Conservation (phyloP, 352 stramenopile species). For the Lagenidium sp. region DNA sequence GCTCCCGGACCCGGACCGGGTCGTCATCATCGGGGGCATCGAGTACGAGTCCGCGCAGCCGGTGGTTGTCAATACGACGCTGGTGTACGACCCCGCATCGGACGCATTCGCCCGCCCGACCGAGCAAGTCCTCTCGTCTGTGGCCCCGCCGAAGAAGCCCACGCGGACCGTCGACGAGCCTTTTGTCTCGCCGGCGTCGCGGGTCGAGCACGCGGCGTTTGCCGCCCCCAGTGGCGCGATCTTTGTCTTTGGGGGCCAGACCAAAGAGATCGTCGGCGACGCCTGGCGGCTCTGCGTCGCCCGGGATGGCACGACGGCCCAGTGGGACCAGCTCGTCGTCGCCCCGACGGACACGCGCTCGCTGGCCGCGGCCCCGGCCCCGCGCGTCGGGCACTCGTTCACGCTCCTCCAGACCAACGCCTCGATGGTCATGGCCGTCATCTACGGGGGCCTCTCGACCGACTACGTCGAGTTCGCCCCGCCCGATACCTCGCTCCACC, state of each 20-base stretch:
- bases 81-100: slow-evolving; percentile 35
- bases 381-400: slow-evolving; percentile 53
- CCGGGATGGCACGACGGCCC: slow-evolving; percentile 17
- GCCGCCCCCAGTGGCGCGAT: slow-evolving; percentile 16
- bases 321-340: slow-evolving; percentile 48
- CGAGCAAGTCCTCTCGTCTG: slow-evolving; percentile 43
- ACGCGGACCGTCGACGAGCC: slow-evolving; percentile 24
- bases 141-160: neutral
- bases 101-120: slow-evolving; percentile 30
- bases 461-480: slow-evolving; percentile 27
- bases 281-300: slow-evolving; percentile 44
- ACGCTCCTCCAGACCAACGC: slow-evolving; percentile 45
- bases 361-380: slow-evolving; percentile 13
- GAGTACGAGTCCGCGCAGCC: slow-evolving; percentile 65
- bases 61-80: slow-evolving; percentile 35
- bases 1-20: slow-evolving; percentile 13
- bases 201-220: slow-evolving; percentile 45
- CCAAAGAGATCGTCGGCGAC: slow-evolving; percentile 47
- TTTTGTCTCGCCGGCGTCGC: slow-evolving; percentile 50
- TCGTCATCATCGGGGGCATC: slow-evolving; percentile 56
- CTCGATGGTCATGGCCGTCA: slow-evolving; percentile 22
- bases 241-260: slow-evolving; percentile 48
- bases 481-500: slow-evolving; percentile 16
- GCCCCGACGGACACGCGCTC: slow-evolving; percentile 20
- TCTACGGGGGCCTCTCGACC: slow-evolving; percentile 42